phyloP scores from a whole-genome alignment of 2,329 filamentous ascomycete genomes.

The Colletotrichum lupini region DNA sequence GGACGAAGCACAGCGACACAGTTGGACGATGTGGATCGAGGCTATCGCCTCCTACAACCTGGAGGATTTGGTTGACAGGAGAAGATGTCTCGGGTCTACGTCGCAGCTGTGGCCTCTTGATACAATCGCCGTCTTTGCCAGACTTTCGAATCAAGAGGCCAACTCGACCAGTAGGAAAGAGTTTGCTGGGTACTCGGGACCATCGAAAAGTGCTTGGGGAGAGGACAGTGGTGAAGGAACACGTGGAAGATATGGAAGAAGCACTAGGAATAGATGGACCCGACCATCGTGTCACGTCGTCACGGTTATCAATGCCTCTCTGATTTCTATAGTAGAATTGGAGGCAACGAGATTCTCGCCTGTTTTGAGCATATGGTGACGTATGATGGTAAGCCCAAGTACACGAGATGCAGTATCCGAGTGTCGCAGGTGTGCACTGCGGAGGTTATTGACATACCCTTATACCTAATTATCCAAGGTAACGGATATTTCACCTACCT shows the following conservation, averaged over 20 bases:
- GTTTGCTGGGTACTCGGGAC: constrained; percentile 12
- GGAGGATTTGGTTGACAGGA: not conserved
- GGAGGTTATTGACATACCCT: not conserved
- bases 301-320: constrained; percentile 17
- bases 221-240: not conserved
- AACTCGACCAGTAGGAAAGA: constrained; percentile 6
- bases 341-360: constrained; percentile 21
- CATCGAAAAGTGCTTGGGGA: constrained; percentile 22
- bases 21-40: not conserved
- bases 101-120: not conserved
- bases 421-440: not conserved
- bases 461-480: no score
- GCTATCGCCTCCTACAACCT: not conserved
- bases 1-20: constrained; percentile 11
- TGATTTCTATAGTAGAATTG: constrained; percentile 30
- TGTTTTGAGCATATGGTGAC: not conserved
- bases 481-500: no score
- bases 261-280: constrained; percentile 30
- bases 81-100: not conserved
- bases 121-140: constrained; percentile 6
- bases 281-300: constrained; percentile 7
- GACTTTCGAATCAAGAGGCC: constrained; percentile 4
- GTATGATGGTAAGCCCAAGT: not conserved
- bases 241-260: constrained; percentile 18
- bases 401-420: not conserved